A percentile compares a stretch with the other conserved stretches of the same genome.
phyloP scores from a whole-genome alignment of 495 filamentous ascomycete genomes.

The Hyaloscypha finlandica region DNA sequence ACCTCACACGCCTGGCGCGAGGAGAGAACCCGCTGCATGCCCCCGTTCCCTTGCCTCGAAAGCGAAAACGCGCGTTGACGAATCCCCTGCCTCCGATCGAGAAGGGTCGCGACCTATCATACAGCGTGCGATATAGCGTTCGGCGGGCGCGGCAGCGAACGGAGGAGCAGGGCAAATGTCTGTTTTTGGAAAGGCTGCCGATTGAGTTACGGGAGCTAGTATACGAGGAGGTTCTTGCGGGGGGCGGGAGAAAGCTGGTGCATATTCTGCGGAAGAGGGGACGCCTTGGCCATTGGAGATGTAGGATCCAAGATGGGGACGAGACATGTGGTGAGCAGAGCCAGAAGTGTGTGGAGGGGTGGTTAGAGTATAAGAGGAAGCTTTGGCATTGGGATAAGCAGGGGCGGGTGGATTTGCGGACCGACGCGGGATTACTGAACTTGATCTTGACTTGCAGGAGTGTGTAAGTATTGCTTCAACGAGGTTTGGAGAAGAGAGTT shows the following conservation, averaged over 20 bases:
- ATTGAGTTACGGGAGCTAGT: constrained; percentile 21
- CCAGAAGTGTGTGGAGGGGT: constrained; percentile 24
- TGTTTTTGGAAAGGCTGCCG: constrained; percentile 18
- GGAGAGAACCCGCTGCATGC: constrained; percentile 17
- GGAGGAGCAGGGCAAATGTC: constrained; percentile 15
- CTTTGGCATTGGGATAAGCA: constrained; percentile 22
- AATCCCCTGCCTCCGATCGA: constrained; percentile 21
- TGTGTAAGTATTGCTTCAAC: constrained; percentile 17
- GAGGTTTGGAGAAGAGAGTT: not conserved
- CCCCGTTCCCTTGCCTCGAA: constrained; percentile 20
- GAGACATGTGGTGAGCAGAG: constrained; percentile 17
- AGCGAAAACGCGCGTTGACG: constrained; percentile 25
- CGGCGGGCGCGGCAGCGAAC: constrained; percentile 22
- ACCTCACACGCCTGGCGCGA: constrained; percentile 8
- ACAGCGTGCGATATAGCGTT: constrained; percentile 25
- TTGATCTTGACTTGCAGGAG: constrained; percentile 22
- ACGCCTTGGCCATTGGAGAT: constrained; percentile 28
- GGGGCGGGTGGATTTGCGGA: constrained; percentile 18
- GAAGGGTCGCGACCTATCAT: constrained; percentile 2
- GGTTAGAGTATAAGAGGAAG: constrained; percentile 20
- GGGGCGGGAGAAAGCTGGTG: constrained; percentile 12
- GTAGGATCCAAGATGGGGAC: constrained; percentile 21
- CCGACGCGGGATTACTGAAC: constrained; percentile 23
- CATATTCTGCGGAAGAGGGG: constrained; percentile 27
- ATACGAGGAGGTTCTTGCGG: constrained; percentile 23